Evolutionary conservation across 257 asterid genomes (phyloP).

Genomic region (Pogostemon cablin): DNA sequence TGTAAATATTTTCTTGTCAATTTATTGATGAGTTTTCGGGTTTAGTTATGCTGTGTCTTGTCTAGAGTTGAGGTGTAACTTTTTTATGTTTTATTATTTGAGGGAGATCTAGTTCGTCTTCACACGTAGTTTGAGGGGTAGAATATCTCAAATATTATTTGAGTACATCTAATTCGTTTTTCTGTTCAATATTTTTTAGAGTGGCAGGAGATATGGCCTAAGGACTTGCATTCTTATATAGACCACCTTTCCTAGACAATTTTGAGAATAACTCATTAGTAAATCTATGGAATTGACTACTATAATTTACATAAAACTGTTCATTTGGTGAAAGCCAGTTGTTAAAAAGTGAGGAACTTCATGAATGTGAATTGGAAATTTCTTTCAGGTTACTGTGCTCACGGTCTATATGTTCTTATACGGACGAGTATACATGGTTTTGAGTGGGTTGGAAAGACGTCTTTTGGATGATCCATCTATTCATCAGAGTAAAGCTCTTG

Average conservation of each 20-base stretch:
- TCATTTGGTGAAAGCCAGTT: no score
- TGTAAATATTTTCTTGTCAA: not conserved
- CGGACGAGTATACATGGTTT: constrained; percentile 86
- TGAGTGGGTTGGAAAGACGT: constrained; percentile 88
- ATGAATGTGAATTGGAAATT: constrained; percentile 31
- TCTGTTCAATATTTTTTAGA: not conserved
- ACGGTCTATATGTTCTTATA: constrained; percentile 81
- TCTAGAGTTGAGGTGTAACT: not conserved
- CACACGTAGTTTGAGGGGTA: not conserved
- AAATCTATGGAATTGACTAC: not conserved
- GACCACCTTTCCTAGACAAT: not conserved
- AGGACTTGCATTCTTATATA: not conserved
- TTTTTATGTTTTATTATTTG: not conserved
- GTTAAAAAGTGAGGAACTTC: not conserved
- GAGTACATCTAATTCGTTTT: no score
- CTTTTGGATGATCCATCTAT: constrained; percentile 68
- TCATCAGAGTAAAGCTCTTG: constrained; percentile 77
- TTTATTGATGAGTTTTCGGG: not conserved
- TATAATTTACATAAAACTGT: not conserved
- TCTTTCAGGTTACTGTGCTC: constrained; percentile 83
- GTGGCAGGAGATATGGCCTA: not conserved
- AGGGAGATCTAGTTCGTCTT: not conserved
- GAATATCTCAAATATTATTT: no score
- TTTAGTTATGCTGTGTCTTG: not conserved
- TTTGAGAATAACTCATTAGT: not conserved